Evolutionary conservation across 2,329 filamentous ascomycete genomes (phyloP), one percentile per base, ranked within the genome.

Genomic region (Leptographium galeiforme): DNA sequence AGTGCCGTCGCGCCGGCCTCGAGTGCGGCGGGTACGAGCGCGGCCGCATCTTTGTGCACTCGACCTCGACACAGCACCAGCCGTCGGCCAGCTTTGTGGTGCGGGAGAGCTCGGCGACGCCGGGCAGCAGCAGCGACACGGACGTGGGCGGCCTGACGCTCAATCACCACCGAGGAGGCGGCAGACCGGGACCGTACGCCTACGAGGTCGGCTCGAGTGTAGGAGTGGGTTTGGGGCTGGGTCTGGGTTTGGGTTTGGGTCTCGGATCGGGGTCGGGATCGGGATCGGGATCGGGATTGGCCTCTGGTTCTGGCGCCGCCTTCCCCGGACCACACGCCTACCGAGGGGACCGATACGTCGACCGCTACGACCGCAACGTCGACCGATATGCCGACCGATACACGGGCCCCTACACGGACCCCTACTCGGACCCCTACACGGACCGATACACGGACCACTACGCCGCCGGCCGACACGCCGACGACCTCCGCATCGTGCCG

Each of bases 21-120:
- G 50, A 57, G 18, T 61, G 58, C 38, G 58, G 58, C 45, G 60
- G 59, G 13, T 61, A 61, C 40, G 60, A 61, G 39, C 58, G 60
- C 36, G 55, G 55, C 18, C 60, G 57, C 47, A 61, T 61, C 41
- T 61, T 61, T 51, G 55, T 59, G 25, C 56, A 61, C 51, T 53
- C 58, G 19, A 60, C 57, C 50, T 52, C 58, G 19, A 59, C 56
- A 6, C 55, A 56, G 45, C 40, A 48, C 4, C 36, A 38, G n/a
- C 53, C 36, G 12, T 54, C 53, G 1, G 16, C 36, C 32, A 36
- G 34, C 6, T 45, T 32, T 12, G 12, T 45, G 19, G 14, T 6
- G 25, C 43, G 43, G 12, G 43, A 56, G 32, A 55, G 53, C 48
- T 32, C 46, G 12, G 33, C 53, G 8, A 43, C 48, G n/a, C 52